Evolutionary conservation across 2,329 filamentous ascomycete genomes (phyloP).

Genomic region (Teratosphaeria zuluensis): DNA sequence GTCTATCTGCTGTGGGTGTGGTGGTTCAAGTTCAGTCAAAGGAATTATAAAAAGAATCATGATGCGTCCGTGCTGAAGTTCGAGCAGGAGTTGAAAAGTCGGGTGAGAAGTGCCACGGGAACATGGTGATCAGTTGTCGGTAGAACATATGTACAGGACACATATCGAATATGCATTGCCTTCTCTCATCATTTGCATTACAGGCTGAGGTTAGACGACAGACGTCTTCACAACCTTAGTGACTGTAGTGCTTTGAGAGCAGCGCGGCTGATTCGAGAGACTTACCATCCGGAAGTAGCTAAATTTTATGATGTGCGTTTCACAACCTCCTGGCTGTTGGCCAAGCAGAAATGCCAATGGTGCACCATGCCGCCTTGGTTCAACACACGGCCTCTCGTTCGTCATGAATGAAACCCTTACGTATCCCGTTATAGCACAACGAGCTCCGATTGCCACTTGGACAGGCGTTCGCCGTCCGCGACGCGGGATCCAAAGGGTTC

Average conservation of each 20-base stretch:
- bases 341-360: background rate
- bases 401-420: background rate
- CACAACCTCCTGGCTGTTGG: background rate
- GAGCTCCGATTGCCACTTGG: background rate
- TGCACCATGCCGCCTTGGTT: background rate
- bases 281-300: background rate
- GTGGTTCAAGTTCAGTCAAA: conserved; percentile 20
- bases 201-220: too few species aligned
- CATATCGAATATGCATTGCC: background rate
- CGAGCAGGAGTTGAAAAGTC: conserved; percentile 21
- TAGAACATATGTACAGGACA: background rate
- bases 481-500: too few species aligned
- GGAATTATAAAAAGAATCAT: conserved; percentile 18
- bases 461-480: background rate
- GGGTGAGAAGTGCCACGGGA: conserved; percentile 21
- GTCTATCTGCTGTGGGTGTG: conserved; percentile 21
- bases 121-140: conserved; percentile 9
- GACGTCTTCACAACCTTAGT: too few species aligned
- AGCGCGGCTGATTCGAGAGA: too few species aligned
- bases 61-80: conserved; percentile 19
- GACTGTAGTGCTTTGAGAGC: too few species aligned
- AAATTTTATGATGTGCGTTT: background rate
- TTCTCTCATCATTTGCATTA: too few species aligned
- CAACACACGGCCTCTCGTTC: background rate
- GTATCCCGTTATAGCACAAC: background rate